phyloP scores from a whole-genome alignment of 805 yeast species.

The Ogataea trehalophila region DNA sequence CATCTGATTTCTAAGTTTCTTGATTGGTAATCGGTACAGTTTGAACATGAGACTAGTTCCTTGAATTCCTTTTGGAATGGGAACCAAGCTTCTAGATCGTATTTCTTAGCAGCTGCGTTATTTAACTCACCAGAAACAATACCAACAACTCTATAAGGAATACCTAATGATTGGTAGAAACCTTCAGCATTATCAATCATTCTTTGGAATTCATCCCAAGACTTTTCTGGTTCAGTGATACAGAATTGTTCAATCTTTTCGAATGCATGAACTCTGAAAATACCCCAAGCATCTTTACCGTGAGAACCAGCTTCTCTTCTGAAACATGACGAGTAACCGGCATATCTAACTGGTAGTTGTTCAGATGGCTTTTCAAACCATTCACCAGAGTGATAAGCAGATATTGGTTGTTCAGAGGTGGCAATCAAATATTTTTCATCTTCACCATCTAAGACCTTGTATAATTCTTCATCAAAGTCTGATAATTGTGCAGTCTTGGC shows the following conservation, averaged over 20 bases:
- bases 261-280: constrained; percentile 97
- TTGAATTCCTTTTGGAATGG: constrained; percentile 98
- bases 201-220: constrained; percentile 95
- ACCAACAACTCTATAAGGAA: constrained; percentile 96
- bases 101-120: constrained; percentile 98
- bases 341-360: constrained; percentile 94
- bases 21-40: constrained; percentile 99
- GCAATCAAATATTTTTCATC: constrained; percentile 98
- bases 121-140: constrained; percentile 98
- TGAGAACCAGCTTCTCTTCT: constrained; percentile 99
- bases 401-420: constrained; percentile 98
- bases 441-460: constrained; percentile 94
- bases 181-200: constrained; percentile 91
- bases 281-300: constrained; percentile 99
- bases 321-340: constrained; percentile 98
- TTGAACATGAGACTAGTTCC: constrained; percentile 96
- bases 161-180: constrained; percentile 83
- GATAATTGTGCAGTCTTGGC: constrained; percentile 98
- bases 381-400: constrained; percentile 95
- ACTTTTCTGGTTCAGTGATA: constrained; percentile 94
- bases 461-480: constrained; percentile 95
- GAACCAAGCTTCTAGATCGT: constrained; percentile 99
- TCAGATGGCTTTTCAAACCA: constrained; percentile 98
- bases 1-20: constrained; percentile 98
- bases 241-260: constrained; percentile 98